Evolutionary conservation across 192 early-diverging fungal species (phyloP).

Genomic region (Coemansia sp.): DNA sequence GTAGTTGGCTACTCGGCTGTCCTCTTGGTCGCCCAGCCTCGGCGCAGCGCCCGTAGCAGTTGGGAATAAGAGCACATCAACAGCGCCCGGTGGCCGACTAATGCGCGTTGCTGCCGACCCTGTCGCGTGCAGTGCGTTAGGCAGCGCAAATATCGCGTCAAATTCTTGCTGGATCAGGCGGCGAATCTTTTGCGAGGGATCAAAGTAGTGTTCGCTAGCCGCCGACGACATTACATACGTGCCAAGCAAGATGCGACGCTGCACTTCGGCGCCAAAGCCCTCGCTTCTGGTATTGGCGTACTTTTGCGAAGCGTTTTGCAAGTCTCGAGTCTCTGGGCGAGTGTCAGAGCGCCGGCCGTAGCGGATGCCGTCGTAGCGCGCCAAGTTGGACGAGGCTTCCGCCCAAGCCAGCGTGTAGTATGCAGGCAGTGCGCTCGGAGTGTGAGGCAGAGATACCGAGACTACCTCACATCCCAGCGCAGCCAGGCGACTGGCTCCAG

Average conservation of each 20-base stretch:
- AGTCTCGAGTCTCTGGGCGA: not conserved
- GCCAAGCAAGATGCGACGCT: conserved; percentile 83
- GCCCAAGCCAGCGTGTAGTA: conserved; percentile 91
- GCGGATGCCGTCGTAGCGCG: conserved; percentile 85
- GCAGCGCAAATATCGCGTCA: conserved; percentile 67
- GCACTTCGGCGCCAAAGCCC: conserved; percentile 82
- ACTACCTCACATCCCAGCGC: conserved; percentile 69
- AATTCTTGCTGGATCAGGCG: conserved; percentile 80
- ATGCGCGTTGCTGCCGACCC: not conserved
- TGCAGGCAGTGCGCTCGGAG: conserved; percentile 70
- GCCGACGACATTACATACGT: conserved; percentile 81
- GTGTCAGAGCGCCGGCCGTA: conserved; percentile 62
- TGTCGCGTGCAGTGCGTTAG: conserved; percentile 59
- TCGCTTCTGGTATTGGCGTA: conserved; percentile 66
- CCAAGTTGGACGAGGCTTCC: conserved; percentile 90
- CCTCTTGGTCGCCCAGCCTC: conserved; percentile 34
- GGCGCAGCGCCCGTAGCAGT: conserved; percentile 78
- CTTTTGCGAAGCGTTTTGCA: conserved; percentile 33
- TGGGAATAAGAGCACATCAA: conserved; percentile 84
- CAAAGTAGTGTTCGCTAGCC: conserved; percentile 70
- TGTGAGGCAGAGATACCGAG: conserved; percentile 72
- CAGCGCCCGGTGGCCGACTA: conserved; percentile 19
- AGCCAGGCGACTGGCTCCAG: conserved; percentile 60
- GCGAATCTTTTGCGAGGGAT: conserved; percentile 83
- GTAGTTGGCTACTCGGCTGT: conserved; percentile 61